Evolutionary conservation across 371 early-diverging fungal species (phyloP).

Genomic region (Haplosporangium sp.): DNA sequence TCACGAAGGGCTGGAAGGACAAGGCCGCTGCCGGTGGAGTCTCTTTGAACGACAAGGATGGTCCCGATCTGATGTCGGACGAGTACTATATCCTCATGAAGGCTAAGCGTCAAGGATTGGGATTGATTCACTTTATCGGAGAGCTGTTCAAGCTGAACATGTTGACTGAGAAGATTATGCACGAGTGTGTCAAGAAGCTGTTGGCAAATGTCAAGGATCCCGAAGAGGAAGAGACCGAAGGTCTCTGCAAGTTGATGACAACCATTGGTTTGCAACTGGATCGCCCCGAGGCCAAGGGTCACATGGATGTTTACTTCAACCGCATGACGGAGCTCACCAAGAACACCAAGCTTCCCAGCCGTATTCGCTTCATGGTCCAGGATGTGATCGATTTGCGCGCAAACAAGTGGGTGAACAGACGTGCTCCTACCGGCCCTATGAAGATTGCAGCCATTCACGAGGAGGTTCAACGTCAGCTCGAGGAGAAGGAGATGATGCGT

Average conservation of each 20-base stretch:
- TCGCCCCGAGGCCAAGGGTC: conserved; percentile 58
- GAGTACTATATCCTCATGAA: conserved; percentile 89
- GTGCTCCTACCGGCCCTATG: conserved; percentile 78
- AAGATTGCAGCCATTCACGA: conserved; percentile 92
- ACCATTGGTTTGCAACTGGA: conserved; percentile 86
- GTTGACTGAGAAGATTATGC: conserved; percentile 93
- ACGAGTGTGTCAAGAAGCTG: conserved; percentile 83
- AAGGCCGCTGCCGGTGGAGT: conserved; percentile 58
- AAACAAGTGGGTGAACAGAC: conserved; percentile 80
- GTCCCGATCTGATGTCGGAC: conserved; percentile 70
- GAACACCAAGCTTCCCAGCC: conserved; percentile 75
- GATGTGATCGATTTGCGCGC: conserved; percentile 92
- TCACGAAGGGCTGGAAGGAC: conserved; percentile 85
- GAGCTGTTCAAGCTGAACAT: conserved; percentile 92
- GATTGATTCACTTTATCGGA: conserved; percentile 94
- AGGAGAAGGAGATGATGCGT: conserved; percentile 76
- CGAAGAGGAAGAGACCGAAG: conserved; percentile 95
- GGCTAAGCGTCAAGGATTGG: conserved; percentile 94
- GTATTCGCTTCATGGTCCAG: conserved; percentile 93
- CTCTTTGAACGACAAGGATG: conserved; percentile 62
- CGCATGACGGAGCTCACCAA: conserved; percentile 78
- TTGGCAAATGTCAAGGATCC: conserved; percentile 77
- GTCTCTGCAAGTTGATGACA: conserved; percentile 88
- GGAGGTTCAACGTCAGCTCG: conserved; percentile 73
- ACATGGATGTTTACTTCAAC: conserved; percentile 84